Evolutionary conservation across 176 grass and related monocot genomes (phyloP).

Genomic region (Triticum aestivum): IWGSC_CS_RefSeq_v2.1 NC_057804.1:620944283-620944782

Average conservation of each 20-base stretch:
- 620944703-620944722: slow-evolving; percentile 75
- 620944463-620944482: slow-evolving; percentile 91
- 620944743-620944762: background rate
- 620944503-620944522: slow-evolving; percentile 79
- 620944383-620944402: background rate
- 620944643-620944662: slow-evolving; percentile 71
- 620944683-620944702: slow-evolving; percentile 91
- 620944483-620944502: slow-evolving; percentile 91
- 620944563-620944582: background rate
- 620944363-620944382: background rate
- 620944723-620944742: slow-evolving; percentile 84
- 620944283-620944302: background rate
- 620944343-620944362: background rate
- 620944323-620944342: background rate
- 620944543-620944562: background rate
- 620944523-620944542: slow-evolving; percentile 25
- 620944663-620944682: slow-evolving; percentile 77
- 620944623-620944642: slow-evolving; percentile 69
- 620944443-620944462: slow-evolving; percentile 92
- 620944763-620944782: background rate
- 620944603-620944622: background rate
- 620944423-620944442: slow-evolving; percentile 81
- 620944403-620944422: slow-evolving; percentile 47
- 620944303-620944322: background rate
- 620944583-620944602: background rate